Base-by-base conservation (phyloP, 2,329 filamentous ascomycete genomes). In the Chaetomium globosum region DNA sequence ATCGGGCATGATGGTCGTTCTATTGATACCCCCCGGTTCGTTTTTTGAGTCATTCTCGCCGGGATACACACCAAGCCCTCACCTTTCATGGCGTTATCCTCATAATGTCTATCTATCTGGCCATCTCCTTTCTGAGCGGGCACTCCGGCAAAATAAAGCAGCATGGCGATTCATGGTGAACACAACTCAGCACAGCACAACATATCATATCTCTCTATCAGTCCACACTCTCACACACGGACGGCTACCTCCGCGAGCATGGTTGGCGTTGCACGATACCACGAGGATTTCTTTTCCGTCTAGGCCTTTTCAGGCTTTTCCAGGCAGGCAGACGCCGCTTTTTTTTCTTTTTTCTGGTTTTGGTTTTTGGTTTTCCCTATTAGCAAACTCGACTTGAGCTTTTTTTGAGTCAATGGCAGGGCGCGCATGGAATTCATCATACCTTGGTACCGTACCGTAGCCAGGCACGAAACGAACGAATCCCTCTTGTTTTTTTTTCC, bases 71-170 rank as follows among this genome's bases (percentile, higher is more conserved):
- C 12, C 55, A 30, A 19, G 19, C 30, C 33, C n/a, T 39, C 58
- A 48, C 46, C 49, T 67, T 68, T 67, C 70, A 71, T 70, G 69
- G 71, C 70, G 68, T 70, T 72, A 63, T 66, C 62, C 62, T 19
- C 66, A 69, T 74, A 72, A 72, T 73, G 71, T 73, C 71, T 72
- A 73, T 73, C 71, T 72, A 73, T 56, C 71, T 69, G 63, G 66
- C 46, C 58, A 58, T 65, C 66, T 46, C 33, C 48, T 33, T 59
- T 63, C 61, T 36, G 58, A 16, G 16, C 39, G 16, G 39, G 16
- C 36, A 21, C 23, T 26, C 12, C 31, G 33, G 12, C 54, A 43
- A 33, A 43, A 43, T 2, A 12, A 39, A 60, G 65, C 67, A 68
- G 66, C 69, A 68, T 68, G 61, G 66, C 68, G 46, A 51, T 43